phyloP scores from a whole-genome alignment of 2,329 filamentous ascomycete species.

The Venturia effusa region DNA sequence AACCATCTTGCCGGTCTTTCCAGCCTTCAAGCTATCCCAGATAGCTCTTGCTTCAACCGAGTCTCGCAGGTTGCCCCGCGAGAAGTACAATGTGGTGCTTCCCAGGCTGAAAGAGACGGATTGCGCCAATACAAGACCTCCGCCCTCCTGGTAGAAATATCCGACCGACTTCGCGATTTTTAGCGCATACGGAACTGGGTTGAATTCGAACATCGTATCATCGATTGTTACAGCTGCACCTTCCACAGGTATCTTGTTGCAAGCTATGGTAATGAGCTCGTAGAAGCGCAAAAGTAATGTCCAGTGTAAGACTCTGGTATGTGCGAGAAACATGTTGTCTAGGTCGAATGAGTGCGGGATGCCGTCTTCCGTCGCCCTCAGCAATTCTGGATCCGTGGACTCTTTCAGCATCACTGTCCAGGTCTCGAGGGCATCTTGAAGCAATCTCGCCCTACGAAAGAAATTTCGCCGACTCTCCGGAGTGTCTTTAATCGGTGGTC shows the following conservation, averaged over 20 bases:
- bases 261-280: background rate
- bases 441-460: background rate
- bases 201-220: background rate
- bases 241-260: background rate
- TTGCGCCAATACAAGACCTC: background rate
- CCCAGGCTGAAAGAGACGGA: constrained; percentile 1
- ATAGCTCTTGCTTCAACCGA: background rate
- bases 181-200: background rate
- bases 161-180: constrained; percentile 3
- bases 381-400: background rate
- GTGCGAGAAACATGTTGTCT: constrained; percentile 1
- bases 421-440: background rate
- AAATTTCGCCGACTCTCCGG: background rate
- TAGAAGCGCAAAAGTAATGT: background rate
- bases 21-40: background rate
- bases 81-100: background rate
- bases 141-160: constrained; percentile 8
- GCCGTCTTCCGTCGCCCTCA: background rate
- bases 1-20: background rate
- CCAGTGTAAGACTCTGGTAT: constrained; percentile 4
- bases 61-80: background rate
- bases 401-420: background rate
- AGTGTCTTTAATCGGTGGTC: background rate
- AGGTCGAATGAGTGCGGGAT: constrained; percentile 4
- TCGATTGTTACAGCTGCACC: background rate